Base-by-base conservation (phyloP, 2,329 filamentous ascomycete species). In the Nemania sp. region DNA sequence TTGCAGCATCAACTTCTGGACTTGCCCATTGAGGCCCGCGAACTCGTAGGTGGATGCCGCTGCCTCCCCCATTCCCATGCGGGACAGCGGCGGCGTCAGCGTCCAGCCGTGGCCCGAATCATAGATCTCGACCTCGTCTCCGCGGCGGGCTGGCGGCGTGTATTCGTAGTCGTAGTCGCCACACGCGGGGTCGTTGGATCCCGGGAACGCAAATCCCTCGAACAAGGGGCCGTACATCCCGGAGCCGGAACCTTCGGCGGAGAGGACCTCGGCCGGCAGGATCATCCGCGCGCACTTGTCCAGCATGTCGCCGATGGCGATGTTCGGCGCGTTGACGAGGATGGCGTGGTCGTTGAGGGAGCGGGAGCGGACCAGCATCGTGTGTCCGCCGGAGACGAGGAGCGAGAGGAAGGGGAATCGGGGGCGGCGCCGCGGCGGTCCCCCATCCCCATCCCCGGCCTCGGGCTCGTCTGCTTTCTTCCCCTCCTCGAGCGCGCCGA, bases 321-420 rank as follows among this genome's bases (percentile, higher is more conserved):
- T 87, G 75, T 96, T 92, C n/a, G 76, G 77, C 0, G 90, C 90
- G 15, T 84, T 80, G 17, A 89, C 92, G 25, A 98, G 77, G 60
- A 96, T 85, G 48, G 80, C 77, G 75, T 98, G 94, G 25, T 87
- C 79, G 25, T 82, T 86, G 2, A 95, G 78, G 2, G 82, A 81
- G 40, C 79, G 78, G 7, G 92, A 96, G 69, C 89, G 84, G 42
- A 97, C 85, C 18, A 99, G 86, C 73, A 96, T 86, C 0, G 93
- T 94, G 77, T 99, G 94, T 1, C 95, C 95, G 39, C 95, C 95
- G 0, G 92, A 97, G 15, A 95, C 91, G 49, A 99, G 87, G 5
- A 97, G 81, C 0, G 91, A 93, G 35, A 97, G 80, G 73, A 97
- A 97, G 1, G 95, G 94, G 68, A 96, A 97, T 1, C 76, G 70